phyloP scores from a whole-genome alignment of 129 eudicot species.

The Helianthus annuus region HanXRQr2.0-SUNRISE NC_035441.2:140868379-140868878 shows the following conservation, averaged over 20 bases:
- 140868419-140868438: conserved; percentile 58
- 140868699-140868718: conserved; percentile 88
- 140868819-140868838: neutral
- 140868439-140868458: conserved; percentile 35
- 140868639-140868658: conserved; percentile 86
- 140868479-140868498: conserved; percentile 87
- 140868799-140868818: neutral
- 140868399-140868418: conserved; percentile 66
- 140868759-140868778: neutral
- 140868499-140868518: conserved; percentile 45
- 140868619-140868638: conserved; percentile 91
- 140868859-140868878: conserved; percentile 67
- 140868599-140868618: conserved; percentile 87
- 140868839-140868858: conserved; percentile 70
- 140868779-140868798: neutral
- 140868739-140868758: conserved; percentile 30
- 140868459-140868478: conserved; percentile 76
- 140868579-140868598: conserved; percentile 92
- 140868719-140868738: conserved; percentile 83
- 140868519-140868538: neutral
- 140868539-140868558: too few relatives aligned
- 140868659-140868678: conserved; percentile 91
- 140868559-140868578: conserved; percentile 27
- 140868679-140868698: conserved; percentile 93
- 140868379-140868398: conserved; percentile 64